Evolutionary conservation across 164 flowering plant genomes (phyloP).

Genomic region (Malania oleifera): DNA sequence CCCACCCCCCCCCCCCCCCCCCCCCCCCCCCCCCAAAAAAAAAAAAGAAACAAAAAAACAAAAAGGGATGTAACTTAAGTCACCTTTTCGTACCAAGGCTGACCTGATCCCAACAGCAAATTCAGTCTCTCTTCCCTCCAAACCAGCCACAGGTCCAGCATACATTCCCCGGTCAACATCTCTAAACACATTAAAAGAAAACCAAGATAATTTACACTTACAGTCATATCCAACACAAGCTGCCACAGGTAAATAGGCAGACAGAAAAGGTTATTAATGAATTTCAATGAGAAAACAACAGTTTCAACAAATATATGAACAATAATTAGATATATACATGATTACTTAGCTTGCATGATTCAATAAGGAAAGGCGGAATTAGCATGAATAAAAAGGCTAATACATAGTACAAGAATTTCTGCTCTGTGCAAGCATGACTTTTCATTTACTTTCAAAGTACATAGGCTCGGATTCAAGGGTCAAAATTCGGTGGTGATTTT

Average conservation of each 20-base stretch:
- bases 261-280: neutral
- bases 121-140: slow-evolving; percentile 90
- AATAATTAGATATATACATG: too few species aligned
- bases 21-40: too few species aligned
- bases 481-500: neutral
- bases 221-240: neutral
- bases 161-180: slow-evolving; percentile 95
- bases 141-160: slow-evolving; percentile 98
- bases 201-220: too few species aligned
- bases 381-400: too few species aligned
- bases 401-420: too few species aligned
- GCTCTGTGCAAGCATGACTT: too few species aligned
- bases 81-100: slow-evolving; percentile 82
- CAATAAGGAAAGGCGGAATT: too few species aligned
- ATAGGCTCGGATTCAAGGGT: neutral
- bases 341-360: too few species aligned
- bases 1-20: too few species aligned
- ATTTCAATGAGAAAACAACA: neutral
- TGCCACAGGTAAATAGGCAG: neutral
- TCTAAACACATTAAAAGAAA: slow-evolving; percentile 35
- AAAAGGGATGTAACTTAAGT: neutral
- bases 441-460: neutral
- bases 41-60: too few species aligned
- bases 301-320: neutral
- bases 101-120: slow-evolving; percentile 98